These are phyloP conservation scores for Canavalia ensiformis DNA, from an alignment of 306 rosid genomes.

Conservation along the genomic window DNA sequence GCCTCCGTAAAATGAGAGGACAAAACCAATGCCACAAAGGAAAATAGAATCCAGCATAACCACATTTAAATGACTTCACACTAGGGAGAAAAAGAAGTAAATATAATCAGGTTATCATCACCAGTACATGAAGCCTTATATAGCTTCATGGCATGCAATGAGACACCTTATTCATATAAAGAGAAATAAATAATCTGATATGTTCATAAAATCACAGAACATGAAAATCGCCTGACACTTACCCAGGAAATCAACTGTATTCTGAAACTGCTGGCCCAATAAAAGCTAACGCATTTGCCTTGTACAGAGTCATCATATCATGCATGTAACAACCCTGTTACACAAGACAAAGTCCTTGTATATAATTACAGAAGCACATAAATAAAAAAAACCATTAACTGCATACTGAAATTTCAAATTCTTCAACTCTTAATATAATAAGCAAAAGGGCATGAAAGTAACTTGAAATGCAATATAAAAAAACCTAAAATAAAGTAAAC, in stretches of 20 bases:
- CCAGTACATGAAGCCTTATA: slow-evolving; percentile 16
- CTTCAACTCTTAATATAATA: neutral
- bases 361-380: slow-evolving; percentile 7
- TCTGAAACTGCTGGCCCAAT: slow-evolving; percentile 66
- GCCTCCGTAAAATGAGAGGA: neutral
- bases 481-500: neutral
- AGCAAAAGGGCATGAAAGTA: slow-evolving; percentile 4
- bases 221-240: slow-evolving; percentile 51
- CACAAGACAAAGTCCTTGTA: slow-evolving; percentile 47
- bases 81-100: neutral
- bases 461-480: neutral
- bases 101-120: neutral
- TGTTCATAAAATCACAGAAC: slow-evolving; percentile 38
- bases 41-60: slow-evolving; percentile 26
- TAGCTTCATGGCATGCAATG: slow-evolving; percentile 1
- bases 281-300: slow-evolving; percentile 77
- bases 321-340: slow-evolving; percentile 75
- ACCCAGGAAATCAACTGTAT: slow-evolving; percentile 99
- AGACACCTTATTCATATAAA: neutral
- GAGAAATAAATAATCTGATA: slow-evolving; percentile 33
- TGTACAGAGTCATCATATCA: slow-evolving; percentile 87
- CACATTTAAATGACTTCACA: neutral
- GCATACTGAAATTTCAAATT: neutral
- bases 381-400: neutral
- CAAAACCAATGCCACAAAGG: slow-evolving; percentile 3